Conservation (phyloP, 768 basidiomycete species). For the Guyanaporus albipodus region DNA sequence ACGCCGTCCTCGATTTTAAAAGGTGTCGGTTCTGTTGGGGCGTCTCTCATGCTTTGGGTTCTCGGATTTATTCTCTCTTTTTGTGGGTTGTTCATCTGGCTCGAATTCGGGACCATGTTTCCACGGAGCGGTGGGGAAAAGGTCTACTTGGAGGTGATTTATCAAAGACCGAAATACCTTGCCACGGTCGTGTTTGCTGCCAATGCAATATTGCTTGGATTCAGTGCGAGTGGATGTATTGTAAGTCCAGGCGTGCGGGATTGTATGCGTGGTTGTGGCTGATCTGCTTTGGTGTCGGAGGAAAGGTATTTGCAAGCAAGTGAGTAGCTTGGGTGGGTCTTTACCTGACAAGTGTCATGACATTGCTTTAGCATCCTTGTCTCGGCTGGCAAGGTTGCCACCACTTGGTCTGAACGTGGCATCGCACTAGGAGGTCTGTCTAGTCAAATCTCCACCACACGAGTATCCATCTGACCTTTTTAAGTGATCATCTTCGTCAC, state of each 20-base stretch:
- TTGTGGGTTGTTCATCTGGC: slow-evolving; percentile 59
- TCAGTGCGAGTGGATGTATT: slow-evolving; percentile 43
- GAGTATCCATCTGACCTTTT: not conserved
- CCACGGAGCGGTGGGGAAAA: slow-evolving; percentile 61
- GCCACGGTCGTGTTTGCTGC: slow-evolving; percentile 47
- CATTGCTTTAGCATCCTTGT: slow-evolving; percentile 42
- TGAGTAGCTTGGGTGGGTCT: not conserved
- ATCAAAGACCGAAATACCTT: slow-evolving; percentile 43
- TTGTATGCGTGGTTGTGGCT: not conserved
- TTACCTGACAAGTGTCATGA: not conserved
- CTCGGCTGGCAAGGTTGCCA: slow-evolving; percentile 38
- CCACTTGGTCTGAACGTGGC: slow-evolving; percentile 54
- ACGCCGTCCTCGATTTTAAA: slow-evolving; percentile 55
- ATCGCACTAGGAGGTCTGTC: slow-evolving; percentile 53
- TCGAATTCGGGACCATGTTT: slow-evolving; percentile 61
- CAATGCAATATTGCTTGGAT: slow-evolving; percentile 44
- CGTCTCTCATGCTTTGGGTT: slow-evolving; percentile 60
- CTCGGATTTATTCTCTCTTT: slow-evolving; percentile 55
- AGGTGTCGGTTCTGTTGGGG: slow-evolving; percentile 54
- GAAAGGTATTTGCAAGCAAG: slow-evolving; percentile 34
- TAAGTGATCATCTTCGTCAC: slow-evolving; percentile 50
- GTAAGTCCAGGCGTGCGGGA: slow-evolving; percentile 29
- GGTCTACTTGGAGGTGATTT: slow-evolving; percentile 57
- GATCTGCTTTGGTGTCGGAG: not conserved
- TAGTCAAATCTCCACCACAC: not conserved